Conservation (phyloP, 2,329 filamentous ascomycete genomes). For the Tolypocladium amazonense region DNA sequence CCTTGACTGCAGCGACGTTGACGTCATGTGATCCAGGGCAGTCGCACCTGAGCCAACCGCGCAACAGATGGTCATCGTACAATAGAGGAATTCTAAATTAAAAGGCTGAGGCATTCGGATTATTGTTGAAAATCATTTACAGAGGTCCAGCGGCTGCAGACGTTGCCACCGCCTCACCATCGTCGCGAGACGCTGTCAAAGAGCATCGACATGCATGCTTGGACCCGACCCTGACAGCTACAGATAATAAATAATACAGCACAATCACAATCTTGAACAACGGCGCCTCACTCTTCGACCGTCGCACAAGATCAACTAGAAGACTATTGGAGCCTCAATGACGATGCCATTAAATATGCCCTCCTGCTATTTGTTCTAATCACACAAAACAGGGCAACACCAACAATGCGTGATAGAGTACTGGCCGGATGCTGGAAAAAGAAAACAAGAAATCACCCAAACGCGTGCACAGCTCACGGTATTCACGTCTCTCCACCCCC, state of each 20-base stretch:
- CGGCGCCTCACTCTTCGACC: background rate
- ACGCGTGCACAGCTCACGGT: background rate
- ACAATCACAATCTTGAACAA: background rate
- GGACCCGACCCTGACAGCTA: background rate
- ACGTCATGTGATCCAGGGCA: background rate
- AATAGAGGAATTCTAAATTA: background rate
- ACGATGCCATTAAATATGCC: conserved; percentile 8
- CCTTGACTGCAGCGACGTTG: background rate
- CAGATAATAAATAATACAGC: background rate
- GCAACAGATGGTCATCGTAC: background rate
- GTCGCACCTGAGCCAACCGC: background rate
- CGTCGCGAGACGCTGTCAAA: background rate
- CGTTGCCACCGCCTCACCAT: background rate
- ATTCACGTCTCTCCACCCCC: conserved; percentile 6
- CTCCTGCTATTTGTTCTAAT: conserved; percentile 13
- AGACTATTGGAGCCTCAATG: background rate
- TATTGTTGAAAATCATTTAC: background rate
- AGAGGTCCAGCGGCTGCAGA: too few species aligned
- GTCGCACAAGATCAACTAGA: background rate
- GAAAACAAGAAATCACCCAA: background rate
- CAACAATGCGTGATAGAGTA: conserved; percentile 16
- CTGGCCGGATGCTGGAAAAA: conserved; percentile 3
- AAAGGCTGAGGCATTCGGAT: too few species aligned
- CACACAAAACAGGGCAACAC: conserved; percentile 14
- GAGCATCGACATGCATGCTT: background rate